Base-by-base conservation (phyloP, 2,329 filamentous ascomycete species). In the Curvularia lunata region DNA sequence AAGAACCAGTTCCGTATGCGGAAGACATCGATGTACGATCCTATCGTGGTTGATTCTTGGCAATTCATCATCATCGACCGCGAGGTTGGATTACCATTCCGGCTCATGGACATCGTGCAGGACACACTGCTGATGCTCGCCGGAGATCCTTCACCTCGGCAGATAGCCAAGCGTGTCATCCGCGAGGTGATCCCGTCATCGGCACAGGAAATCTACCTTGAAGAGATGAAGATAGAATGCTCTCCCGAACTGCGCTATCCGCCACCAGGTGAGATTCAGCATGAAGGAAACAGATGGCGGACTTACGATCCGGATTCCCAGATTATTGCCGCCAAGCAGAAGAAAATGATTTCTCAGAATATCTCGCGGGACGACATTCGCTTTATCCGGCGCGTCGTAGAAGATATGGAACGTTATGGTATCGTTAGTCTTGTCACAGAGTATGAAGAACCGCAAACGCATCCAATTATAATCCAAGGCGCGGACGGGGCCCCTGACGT, bases 11-110 rank as follows among this genome's bases (percentile, higher is more conserved):
- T 74, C 9, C 65, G 70, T 0, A 32, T 68, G 21, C 37, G 60
- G 4, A 72, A 72, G 45, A 66, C 56, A 0, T 58, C 64, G 0
- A 72, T 71, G 66, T 72, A 72, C 19, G 69, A 74, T n/a, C 68
- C 70, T 0, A 71, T 74, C 3, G 65, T 71, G 0, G 68, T 70
- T 0, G 70, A 73, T 19, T 74, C 71, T 0, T 74, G 70, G 71
- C 68, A 73, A 13, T 73, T 74, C 54, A 71, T 73, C 30, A 67
- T 74, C 41, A 70, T 74, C 30, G 70, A 73, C 23, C 61, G 63
- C n/a, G 61, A 70, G 18, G 59, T 61, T 5, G 67, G 68, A 0
- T 34, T 67, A 5, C 67, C 71, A 0, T 74, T 74, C 13, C 41
- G 61, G 5, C 56, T 74, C 1, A 64, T 73, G 4, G 68, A 73